Evolutionary conservation across 2,329 filamentous ascomycete genomes (phyloP), one percentile per base, ranked within the genome.

Genomic region (Parasarocladium wereldwijsianum): DNA sequence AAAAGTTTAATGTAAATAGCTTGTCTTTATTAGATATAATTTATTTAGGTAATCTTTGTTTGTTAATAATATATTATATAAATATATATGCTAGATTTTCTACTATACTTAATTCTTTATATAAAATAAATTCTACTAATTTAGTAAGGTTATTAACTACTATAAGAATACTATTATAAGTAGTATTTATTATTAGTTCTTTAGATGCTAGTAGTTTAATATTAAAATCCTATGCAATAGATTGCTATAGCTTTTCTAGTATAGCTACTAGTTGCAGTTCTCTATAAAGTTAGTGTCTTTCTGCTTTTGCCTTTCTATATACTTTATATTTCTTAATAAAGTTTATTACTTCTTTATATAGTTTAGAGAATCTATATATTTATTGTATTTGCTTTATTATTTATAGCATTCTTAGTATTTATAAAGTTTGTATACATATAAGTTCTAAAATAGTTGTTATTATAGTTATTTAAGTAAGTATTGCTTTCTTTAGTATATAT

Each of bases 91-190:
- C n/a, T n/a, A n/a, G n/a, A n/a, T n/a, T n/a, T n/a, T n/a, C n/a
- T n/a, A n/a, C n/a, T n/a, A n/a, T n/a, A n/a, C n/a, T n/a, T n/a
- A n/a, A n/a, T n/a, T n/a, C n/a, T n/a, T n/a, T n/a, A 22, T 28
- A 18, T 29, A 30, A 34, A 15, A n/a, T 5, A 20, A 32, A 33
- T 33, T 33, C 28, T 6, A 25, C 29, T 19, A 11, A 11, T 17
- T 35, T 23, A 24, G 34, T 28, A 10, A 39, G 35, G 18, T 17
- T 21, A 26, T 32, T 29, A 24, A 32, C 6, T 28, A 20, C 20
- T 35, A 26, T 16, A 36, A 22, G 13, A 35, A 38, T 24, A 15
- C 36, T 32, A 36, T 29, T 23, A 34, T 38, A 31, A 17, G 6
- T 9, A 8, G 8, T 28, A 16, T 8, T 14, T 17, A 21, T 32